Evolutionary conservation across 441 rosid species (phyloP), one percentile per base, ranked within the genome.

Genomic region (Populus tomentosa): DNA sequence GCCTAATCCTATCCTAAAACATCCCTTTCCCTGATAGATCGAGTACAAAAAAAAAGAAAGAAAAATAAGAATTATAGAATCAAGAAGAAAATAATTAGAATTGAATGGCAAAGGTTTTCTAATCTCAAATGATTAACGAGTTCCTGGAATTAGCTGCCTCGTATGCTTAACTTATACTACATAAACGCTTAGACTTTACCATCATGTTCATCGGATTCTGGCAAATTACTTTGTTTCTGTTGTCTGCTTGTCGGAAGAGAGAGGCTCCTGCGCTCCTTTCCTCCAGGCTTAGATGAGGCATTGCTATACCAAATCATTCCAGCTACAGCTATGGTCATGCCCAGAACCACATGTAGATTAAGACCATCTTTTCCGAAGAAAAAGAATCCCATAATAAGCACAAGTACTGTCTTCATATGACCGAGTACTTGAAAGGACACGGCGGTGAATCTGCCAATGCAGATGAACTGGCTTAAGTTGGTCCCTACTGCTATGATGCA

Each of bases 291-390:
- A 11, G 97, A 88, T 13, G 99, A 92, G 81, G 95, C 97, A 42
- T 92, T 94, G 16, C 94, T 90, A 28, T 95, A 95, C 98, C 97
- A 95, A 73, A 95, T 68, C 99, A 95, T 95, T 40, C 99, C 99
- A 2, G 77, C 81, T 20, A 95, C 89, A 0, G 99, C 98, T 16
- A 94, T 85, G 46, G 89, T 53, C 98, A 95, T 95, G 2, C 99
- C 98, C 53, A 95, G 20, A 10, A 95, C 80, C 26, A 95, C 98
- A 30, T 94, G 99, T 74, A 90, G 7, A 74, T 90, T 95, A 50
- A 95, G 91, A 75, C 97, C 99, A 79, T 95, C 99, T 71, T 90
- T 94, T 3, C 98, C 97, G 1, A 95, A 95, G 90, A 94, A 90
- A 63, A 88, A 72, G 86, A 95, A 95, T 69, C 99, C 99, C 65